Conservation (phyloP, 257 asterid species). For the Scutellaria baicalensis region DNA sequence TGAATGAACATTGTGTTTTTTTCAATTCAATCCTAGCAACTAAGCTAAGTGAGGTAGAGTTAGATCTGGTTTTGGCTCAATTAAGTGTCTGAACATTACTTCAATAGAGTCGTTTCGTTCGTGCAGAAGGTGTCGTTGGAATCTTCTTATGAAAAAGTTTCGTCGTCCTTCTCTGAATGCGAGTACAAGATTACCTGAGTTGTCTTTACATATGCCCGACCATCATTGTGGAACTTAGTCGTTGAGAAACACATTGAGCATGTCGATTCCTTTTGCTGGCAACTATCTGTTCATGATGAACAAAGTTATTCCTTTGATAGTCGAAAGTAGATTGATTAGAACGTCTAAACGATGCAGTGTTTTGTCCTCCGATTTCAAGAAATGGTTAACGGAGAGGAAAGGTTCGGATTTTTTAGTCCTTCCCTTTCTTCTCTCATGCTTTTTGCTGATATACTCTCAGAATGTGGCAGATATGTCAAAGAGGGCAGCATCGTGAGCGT, state of each 20-base stretch:
- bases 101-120: neutral
- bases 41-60: no score
- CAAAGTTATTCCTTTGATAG: slow-evolving; percentile 24
- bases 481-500: slow-evolving; percentile 29
- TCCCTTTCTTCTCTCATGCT: neutral
- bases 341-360: slow-evolving; percentile 23
- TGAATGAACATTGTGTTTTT: no score
- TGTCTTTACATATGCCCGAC: no score
- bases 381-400: slow-evolving; percentile 38
- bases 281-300: no score
- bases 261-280: no score
- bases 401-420: slow-evolving; percentile 9
- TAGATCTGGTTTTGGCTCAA: no score
- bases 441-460: neutral
- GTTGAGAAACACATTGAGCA: no score
- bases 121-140: slow-evolving; percentile 34
- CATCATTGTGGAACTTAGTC: no score
- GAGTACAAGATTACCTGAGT: no score
- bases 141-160: slow-evolving; percentile 41
- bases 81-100: no score
- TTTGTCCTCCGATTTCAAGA: slow-evolving; percentile 27
- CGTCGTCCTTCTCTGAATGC: slow-evolving; percentile 17
- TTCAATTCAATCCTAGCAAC: no score
- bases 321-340: slow-evolving; percentile 29
- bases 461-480: slow-evolving; percentile 23